Conservation (phyloP, 257 asterid genomes). For the Salvia hispanica region DNA sequence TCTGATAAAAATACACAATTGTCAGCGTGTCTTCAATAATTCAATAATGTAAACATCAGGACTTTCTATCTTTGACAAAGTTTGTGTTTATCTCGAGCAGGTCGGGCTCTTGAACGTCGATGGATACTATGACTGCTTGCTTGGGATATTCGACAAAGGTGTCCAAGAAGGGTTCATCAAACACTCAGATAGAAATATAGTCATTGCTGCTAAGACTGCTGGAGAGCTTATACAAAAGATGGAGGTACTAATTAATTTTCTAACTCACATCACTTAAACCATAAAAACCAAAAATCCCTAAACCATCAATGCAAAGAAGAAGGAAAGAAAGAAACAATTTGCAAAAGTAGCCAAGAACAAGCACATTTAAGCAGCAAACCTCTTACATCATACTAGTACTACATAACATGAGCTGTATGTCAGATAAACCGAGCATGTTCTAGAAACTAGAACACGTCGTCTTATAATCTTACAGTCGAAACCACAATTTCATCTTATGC, state of each 20-base stretch:
- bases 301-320: background rate
- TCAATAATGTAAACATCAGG: background rate
- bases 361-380: background rate
- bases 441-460: background rate
- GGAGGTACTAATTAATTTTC: constrained; percentile 43
- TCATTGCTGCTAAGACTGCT: constrained; percentile 51
- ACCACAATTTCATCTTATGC: background rate
- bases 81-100: constrained; percentile 34
- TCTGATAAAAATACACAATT: background rate
- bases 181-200: constrained; percentile 53
- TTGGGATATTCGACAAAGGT: constrained; percentile 61
- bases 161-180: constrained; percentile 66
- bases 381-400: too few species aligned
- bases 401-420: too few species aligned
- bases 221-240: constrained; percentile 55
- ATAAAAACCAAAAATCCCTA: background rate
- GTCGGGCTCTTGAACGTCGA: constrained; percentile 60
- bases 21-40: background rate
- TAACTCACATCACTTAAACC: background rate
- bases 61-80: background rate
- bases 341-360: background rate
- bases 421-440: too few species aligned
- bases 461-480: background rate
- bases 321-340: background rate
- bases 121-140: constrained; percentile 67